phyloP scores from a whole-genome alignment of 768 basidiomycete species.

The Amanita rubescens region DNA sequence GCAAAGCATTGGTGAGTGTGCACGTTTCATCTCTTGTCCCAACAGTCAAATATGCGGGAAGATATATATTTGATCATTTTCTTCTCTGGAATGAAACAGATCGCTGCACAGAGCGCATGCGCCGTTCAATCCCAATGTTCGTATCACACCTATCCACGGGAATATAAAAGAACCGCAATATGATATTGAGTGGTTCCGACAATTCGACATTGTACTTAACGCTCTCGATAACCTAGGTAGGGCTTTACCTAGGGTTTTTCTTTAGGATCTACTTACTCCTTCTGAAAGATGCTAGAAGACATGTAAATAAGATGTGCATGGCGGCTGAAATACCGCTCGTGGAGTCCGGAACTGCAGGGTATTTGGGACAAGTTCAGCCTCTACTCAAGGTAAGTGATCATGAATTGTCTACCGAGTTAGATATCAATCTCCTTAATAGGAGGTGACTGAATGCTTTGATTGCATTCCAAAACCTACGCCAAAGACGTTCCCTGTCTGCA shows the following conservation, averaged over 20 bases:
- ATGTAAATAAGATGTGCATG: slow-evolving; percentile 98
- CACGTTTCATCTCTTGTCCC: not conserved
- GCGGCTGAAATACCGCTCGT: slow-evolving; percentile 86
- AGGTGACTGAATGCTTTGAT: slow-evolving; percentile 91
- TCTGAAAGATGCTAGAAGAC: slow-evolving; percentile 74
- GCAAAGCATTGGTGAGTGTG: slow-evolving; percentile 76
- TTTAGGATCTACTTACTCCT: not conserved
- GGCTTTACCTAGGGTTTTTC: too few relatives aligned
- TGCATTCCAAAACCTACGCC: slow-evolving; percentile 91
- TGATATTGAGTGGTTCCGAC: slow-evolving; percentile 84
- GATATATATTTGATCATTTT: not conserved
- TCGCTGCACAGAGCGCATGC: slow-evolving; percentile 78
- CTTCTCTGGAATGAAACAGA: slow-evolving; percentile 29
- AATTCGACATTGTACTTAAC: slow-evolving; percentile 90
- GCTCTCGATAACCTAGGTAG: slow-evolving; percentile 93
- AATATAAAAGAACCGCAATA: slow-evolving; percentile 94
- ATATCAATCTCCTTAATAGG: slow-evolving; percentile 37
- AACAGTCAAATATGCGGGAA: not conserved
- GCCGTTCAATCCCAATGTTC: slow-evolving; percentile 82
- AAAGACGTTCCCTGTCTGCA: slow-evolving; percentile 95
- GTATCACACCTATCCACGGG: slow-evolving; percentile 82
- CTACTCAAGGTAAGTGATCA: slow-evolving; percentile 59
- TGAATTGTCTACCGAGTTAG: not conserved
- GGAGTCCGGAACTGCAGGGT: slow-evolving; percentile 95
- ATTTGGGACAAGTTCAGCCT: slow-evolving; percentile 95